Base-by-base conservation (phyloP, 2,329 filamentous ascomycete species). In the Alternaria ethzedia region DNA sequence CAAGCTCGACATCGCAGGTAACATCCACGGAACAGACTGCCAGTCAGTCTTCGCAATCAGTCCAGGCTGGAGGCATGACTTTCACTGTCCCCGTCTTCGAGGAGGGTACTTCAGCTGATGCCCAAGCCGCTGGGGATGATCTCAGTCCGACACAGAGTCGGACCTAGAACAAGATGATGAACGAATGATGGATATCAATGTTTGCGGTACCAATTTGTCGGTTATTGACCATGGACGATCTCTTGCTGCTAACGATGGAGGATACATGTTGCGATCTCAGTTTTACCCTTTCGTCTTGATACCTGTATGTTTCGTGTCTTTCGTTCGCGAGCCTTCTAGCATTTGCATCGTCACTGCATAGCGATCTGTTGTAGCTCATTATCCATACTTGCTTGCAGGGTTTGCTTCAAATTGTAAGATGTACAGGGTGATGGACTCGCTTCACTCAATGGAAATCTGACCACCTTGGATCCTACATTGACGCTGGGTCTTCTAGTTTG, bases 61-160 rank as follows among this genome's bases (percentile, higher is more conserved):
- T 68, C 12, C 49, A 67, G 47, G 61, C 64, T 15, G 62, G 69
- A n/a, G 71, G 63, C 11, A 66, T 58, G 43, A 68, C 64, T 5
- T 72, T 74, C 25, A 74, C 54, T 9, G 47, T 73, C 30, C 63
- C 71, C 12, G 59, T 65, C 21, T 74, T 73, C 57, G 69, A 64
- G n/a, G 61, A 67, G 5, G 50, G 36, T 28, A 26, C 57, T 25
- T 30, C 41, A 11, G 15, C 28, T 17, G 46, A 58, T 4, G 20
- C 25, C 13, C 36, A 17, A 6, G 56, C 46, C 43, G 51, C 43
- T 11, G 44, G 47, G 15, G 63, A 63, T 5, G 60, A 66, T 32
- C 45, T 64, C 10, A 69, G 66, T 46, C 66, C 68, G 17, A 69
- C 64, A 20, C 66, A 68, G 44, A 36, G 58, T 12, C 20, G 28